Percentiles rank a stretch among this genome's conserved stretches.
These are phyloP conservation scores for Polygonum aviculare DNA, from an alignment of 148 eudicot genomes.

Conservation along the genomic window DNA sequence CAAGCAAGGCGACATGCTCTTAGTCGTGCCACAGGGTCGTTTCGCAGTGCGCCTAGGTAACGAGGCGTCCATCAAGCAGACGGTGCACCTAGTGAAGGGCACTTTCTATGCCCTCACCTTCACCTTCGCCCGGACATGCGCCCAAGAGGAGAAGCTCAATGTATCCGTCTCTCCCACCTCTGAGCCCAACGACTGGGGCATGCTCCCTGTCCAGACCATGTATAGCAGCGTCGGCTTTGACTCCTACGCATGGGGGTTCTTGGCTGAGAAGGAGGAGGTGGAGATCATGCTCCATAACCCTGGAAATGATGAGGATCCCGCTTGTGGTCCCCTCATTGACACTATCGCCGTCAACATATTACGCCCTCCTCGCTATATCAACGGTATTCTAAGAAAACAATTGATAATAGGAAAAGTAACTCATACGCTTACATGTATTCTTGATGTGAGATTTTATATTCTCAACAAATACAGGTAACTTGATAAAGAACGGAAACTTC, in stretches of 20 bases:
- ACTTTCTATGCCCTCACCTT: constrained; percentile 35
- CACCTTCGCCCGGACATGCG: constrained; percentile 40
- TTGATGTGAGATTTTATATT: too few species aligned
- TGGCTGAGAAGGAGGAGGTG: constrained; percentile 30
- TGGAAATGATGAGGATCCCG: constrained; percentile 61
- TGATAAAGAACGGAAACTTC: constrained; percentile 70
- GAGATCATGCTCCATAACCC: constrained; percentile 61
- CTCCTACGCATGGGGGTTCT: constrained; percentile 70
- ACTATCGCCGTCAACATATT: constrained; percentile 60
- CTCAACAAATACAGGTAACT: constrained; percentile 28
- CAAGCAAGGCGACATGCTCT: constrained; percentile 46
- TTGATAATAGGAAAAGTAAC: too few species aligned
- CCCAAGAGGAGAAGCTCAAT: constrained; percentile 29
- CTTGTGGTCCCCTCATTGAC: constrained; percentile 79
- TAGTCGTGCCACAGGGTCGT: constrained; percentile 38
- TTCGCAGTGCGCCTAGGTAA: constrained; percentile 39
- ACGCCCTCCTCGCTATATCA: constrained; percentile 17
- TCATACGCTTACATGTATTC: too few species aligned
- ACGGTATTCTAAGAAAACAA: constrained; percentile 21
- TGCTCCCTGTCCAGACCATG: constrained; percentile 60
- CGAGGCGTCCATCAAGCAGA: constrained; percentile 34
- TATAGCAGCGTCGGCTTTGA: constrained; percentile 75
- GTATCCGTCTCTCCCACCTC: constrained; percentile 11
- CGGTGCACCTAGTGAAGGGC: constrained; percentile 20
- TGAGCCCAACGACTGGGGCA: constrained; percentile 7